Conservation (phyloP, 768 basidiomycete genomes). For the Naganishia friedmannii region DNA sequence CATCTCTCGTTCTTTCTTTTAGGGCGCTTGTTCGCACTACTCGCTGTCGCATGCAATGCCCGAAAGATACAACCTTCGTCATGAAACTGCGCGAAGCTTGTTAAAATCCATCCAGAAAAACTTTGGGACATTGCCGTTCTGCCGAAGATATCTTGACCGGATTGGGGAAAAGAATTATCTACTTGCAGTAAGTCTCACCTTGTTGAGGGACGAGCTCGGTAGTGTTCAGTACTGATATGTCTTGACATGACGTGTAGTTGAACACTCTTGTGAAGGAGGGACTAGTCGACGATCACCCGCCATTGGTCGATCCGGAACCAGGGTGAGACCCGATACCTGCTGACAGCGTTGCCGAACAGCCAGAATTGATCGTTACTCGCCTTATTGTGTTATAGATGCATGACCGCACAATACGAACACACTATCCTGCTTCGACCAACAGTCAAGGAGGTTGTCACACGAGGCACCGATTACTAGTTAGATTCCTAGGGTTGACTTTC, state of each 20-base stretch:
- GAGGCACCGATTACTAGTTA: constrained; percentile 55
- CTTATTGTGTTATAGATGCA: constrained; percentile 54
- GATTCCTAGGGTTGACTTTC: background rate
- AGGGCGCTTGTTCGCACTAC: constrained; percentile 95
- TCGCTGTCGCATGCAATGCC: constrained; percentile 55
- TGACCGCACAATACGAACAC: constrained; percentile 79
- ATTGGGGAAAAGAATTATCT: constrained; percentile 89
- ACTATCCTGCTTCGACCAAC: constrained; percentile 56
- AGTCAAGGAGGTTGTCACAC: constrained; percentile 56
- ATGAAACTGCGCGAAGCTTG: constrained; percentile 78
- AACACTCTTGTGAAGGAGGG: constrained; percentile 84
- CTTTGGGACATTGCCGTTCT: constrained; percentile 94
- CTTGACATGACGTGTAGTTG: constrained; percentile 48
- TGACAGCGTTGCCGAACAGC: background rate
- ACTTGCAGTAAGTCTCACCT: constrained; percentile 62
- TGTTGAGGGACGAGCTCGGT: background rate
- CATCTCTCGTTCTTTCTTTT: constrained; percentile 4
- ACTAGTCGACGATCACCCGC: constrained; percentile 88
- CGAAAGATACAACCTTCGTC: constrained; percentile 57
- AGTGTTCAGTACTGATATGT: background rate
- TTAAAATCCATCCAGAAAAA: constrained; percentile 82
- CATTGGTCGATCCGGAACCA: constrained; percentile 70
- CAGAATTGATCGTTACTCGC: background rate
- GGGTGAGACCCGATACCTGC: constrained; percentile 53
- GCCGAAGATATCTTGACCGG: constrained; percentile 89